Percentiles rank a stretch among this genome's conserved stretches.
Evolutionary conservation across 208 protist species (phyloP).

Genomic region (Trypanosoma scelopori): DNA sequence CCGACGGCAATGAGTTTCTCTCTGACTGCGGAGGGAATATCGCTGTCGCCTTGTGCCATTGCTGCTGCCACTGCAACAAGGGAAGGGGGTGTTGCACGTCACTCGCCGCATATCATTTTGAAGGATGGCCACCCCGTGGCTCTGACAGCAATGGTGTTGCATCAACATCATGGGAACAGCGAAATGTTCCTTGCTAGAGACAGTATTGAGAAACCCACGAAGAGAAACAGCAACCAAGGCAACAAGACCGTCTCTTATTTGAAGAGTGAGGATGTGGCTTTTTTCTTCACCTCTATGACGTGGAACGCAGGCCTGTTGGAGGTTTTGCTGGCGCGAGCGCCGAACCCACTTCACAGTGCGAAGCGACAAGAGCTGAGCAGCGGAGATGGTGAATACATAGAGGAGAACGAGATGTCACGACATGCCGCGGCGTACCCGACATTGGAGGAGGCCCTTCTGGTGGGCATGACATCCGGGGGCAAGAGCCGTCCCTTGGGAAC

Average conservation of each 20-base stretch:
- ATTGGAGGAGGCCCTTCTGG: constrained; percentile 17
- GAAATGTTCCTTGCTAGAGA: background rate
- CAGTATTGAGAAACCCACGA: background rate
- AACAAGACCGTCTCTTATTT: constrained; percentile 10
- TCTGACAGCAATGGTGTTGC: background rate
- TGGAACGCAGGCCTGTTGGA: constrained; percentile 68
- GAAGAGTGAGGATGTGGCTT: constrained; percentile 37
- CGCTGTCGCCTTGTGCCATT: background rate
- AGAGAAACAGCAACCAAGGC: background rate
- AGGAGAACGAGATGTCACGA: background rate
- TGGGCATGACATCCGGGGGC: background rate
- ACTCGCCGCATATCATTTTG: background rate
- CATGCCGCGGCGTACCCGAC: constrained; percentile 13
- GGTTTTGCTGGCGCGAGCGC: constrained; percentile 50
- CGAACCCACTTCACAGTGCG: constrained; percentile 32
- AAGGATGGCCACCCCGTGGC: background rate
- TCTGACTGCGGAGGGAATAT: background rate
- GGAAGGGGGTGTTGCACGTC: background rate
- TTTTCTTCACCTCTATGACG: constrained; percentile 64
- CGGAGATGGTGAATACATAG: background rate
- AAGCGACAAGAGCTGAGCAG: background rate
- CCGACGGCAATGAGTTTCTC: background rate
- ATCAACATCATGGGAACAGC: background rate
- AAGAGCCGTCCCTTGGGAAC: background rate
- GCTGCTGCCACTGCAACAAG: background rate